phyloP scores from a whole-genome alignment of 768 basidiomycete species.

The Cystofilobasidium macerans region DNA sequence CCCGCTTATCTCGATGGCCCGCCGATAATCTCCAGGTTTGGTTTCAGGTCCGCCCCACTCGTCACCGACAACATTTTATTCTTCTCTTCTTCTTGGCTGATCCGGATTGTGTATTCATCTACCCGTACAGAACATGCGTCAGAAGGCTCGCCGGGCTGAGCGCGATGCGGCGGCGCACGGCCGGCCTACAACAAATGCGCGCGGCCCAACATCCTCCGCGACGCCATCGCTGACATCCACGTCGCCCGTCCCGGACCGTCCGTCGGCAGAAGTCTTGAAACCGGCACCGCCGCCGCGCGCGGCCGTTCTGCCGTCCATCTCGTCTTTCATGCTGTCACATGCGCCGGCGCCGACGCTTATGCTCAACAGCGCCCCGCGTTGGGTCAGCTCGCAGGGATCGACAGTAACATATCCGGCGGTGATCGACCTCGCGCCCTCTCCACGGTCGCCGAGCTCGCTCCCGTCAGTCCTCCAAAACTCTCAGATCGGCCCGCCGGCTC shows the following conservation, averaged over 20 bases:
- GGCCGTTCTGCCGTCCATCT: not conserved
- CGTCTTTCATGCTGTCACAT: not conserved
- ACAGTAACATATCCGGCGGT: not conserved
- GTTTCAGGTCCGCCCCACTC: not conserved
- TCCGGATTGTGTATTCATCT: not conserved
- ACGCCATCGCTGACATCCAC: not conserved
- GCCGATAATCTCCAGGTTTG: not conserved
- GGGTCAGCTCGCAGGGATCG: not conserved
- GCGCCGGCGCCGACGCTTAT: constrained; percentile 2
- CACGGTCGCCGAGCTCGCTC: not conserved
- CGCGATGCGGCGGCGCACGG: not conserved
- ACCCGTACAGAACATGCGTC: not conserved
- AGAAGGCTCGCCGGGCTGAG: not conserved
- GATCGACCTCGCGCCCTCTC: not conserved
- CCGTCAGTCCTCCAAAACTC: constrained; percentile 3
- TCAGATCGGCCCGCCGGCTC: not conserved
- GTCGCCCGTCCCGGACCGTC: not conserved
- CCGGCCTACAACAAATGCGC: not conserved
- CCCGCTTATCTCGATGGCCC: not conserved
- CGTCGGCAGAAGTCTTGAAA: no score
- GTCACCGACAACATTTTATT: no score
- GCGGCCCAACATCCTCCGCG: not conserved
- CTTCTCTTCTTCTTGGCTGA: no score
- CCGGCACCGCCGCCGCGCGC: not conserved
- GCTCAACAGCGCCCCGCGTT: not conserved